Evolutionary conservation across 805 yeast genomes (phyloP).

Genomic region (Candida maesae): DNA sequence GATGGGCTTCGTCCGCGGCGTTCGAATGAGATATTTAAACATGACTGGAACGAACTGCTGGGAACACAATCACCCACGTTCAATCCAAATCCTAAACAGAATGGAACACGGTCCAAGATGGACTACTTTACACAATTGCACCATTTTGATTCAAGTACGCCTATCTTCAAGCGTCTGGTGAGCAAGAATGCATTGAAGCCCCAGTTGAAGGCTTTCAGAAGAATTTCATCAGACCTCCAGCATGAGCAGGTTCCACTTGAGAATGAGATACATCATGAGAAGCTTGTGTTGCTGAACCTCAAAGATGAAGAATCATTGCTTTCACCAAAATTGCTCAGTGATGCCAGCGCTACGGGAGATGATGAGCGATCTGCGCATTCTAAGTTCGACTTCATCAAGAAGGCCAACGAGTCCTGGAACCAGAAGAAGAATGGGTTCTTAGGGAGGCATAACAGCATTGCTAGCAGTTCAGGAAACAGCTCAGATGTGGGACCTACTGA

Average conservation of each 20-base stretch:
- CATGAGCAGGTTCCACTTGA: constrained; percentile 25
- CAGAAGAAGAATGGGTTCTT: constrained; percentile 16
- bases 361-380: constrained; percentile 8
- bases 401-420: constrained; percentile 29
- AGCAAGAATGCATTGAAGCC: constrained; percentile 24
- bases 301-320: constrained; percentile 21
- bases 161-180: constrained; percentile 27
- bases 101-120: not conserved
- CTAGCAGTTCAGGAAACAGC: not conserved
- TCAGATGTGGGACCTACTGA: constrained; percentile 2
- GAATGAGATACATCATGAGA: constrained; percentile 27
- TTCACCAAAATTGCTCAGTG: constrained; percentile 3
- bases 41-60: constrained; percentile 9
- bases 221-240: constrained; percentile 24
- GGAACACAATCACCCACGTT: constrained; percentile 12
- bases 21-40: constrained; percentile 16
- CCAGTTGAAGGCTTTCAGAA: constrained; percentile 25
- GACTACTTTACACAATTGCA: constrained; percentile 3
- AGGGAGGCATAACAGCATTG: not conserved
- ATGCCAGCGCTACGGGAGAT: constrained; percentile 2
- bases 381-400: constrained; percentile 27
- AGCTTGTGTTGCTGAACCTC: constrained; percentile 23
- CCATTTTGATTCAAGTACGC: constrained; percentile 19
- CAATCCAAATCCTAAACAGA: constrained; percentile 15
- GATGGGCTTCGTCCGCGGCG: constrained; percentile 6